phyloP scores from a whole-genome alignment of 805 yeast species.

The Schwanniomyces vanrijiae region DNA sequence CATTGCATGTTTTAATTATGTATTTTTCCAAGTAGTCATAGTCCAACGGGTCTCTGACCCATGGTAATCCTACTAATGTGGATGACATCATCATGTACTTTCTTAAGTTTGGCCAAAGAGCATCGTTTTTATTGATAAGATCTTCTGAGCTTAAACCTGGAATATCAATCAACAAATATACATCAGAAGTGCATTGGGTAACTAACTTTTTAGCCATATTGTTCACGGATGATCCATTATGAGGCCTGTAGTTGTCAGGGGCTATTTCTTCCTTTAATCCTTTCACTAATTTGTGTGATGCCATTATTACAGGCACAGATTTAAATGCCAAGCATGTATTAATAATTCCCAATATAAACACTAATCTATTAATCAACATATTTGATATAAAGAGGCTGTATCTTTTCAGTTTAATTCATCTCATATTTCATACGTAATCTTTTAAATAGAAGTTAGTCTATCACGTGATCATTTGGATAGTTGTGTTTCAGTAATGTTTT shows the following conservation, averaged over 20 bases:
- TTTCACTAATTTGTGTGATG: conserved; percentile 39
- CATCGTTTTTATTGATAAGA: conserved; percentile 27
- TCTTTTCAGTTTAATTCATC: background rate
- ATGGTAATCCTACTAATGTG: conserved; percentile 59
- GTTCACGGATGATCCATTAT: conserved; percentile 24
- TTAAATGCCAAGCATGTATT: conserved; percentile 5
- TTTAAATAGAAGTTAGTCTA: background rate
- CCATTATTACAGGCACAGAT: conserved; percentile 36
- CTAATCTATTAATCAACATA: conserved; percentile 1
- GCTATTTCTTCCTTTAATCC: conserved; percentile 24
- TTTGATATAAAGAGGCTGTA: background rate
- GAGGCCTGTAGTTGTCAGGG: conserved; percentile 17
- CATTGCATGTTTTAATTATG: conserved; percentile 51
- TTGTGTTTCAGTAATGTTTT: background rate
- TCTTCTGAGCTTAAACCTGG: conserved; percentile 37
- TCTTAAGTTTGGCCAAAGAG: conserved; percentile 48
- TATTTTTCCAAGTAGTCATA: conserved; percentile 41
- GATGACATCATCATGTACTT: conserved; percentile 57
- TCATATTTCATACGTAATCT: background rate
- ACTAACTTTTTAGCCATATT: conserved; percentile 35
- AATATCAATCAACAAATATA: conserved; percentile 35
- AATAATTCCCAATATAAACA: background rate
- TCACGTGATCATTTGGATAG: background rate
- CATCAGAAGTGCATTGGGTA: conserved; percentile 41
- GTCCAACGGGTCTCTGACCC: conserved; percentile 43